phyloP scores from a whole-genome alignment of 2,329 filamentous ascomycete genomes.

The Cladosporium sp. region DNA sequence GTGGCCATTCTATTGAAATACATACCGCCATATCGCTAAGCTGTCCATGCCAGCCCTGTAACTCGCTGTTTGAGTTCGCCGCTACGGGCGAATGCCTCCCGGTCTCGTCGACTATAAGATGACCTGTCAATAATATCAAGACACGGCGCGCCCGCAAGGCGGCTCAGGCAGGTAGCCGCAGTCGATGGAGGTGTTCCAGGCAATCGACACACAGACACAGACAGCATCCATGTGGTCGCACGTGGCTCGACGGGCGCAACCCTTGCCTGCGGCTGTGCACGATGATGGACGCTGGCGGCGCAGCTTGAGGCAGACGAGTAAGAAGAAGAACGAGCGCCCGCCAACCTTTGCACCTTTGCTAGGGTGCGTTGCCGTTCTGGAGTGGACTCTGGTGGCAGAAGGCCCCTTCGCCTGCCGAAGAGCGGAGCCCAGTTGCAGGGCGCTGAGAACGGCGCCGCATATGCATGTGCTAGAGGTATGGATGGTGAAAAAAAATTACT shows the following conservation, averaged over 20 bases:
- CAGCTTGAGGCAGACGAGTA: not conserved
- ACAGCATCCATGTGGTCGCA: conserved; percentile 15
- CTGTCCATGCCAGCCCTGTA: conserved; percentile 3
- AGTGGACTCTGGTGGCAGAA: not conserved
- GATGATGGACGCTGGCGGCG: not conserved
- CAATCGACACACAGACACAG: conserved; percentile 4
- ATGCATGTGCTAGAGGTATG: conserved; percentile 11
- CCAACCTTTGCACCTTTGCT: not conserved
- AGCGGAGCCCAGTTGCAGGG: conserved; percentile 14
- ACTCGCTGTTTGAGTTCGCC: conserved; percentile 10
- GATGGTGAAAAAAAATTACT: conserved; percentile 12
- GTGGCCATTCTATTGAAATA: not conserved
- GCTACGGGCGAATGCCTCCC: conserved; percentile 7
- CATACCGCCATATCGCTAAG: conserved; percentile 7
- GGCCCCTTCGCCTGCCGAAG: conserved; percentile 12
- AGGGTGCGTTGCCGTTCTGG: conserved; percentile 8
- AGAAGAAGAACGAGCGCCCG: not conserved
- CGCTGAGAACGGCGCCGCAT: conserved; percentile 15
- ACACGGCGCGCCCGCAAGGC: conserved; percentile 8
- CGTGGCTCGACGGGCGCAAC: conserved; percentile 6
- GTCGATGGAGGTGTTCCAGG: not conserved
- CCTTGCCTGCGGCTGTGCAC: conserved; percentile 14
- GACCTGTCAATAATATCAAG: conserved; percentile 14
- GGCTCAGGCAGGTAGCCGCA: conserved; percentile 4
- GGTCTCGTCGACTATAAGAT: conserved; percentile 1